Evolutionary conservation across 768 basidiomycete species (phyloP).

Genomic region (Leucocoprinus sp.): DNA sequence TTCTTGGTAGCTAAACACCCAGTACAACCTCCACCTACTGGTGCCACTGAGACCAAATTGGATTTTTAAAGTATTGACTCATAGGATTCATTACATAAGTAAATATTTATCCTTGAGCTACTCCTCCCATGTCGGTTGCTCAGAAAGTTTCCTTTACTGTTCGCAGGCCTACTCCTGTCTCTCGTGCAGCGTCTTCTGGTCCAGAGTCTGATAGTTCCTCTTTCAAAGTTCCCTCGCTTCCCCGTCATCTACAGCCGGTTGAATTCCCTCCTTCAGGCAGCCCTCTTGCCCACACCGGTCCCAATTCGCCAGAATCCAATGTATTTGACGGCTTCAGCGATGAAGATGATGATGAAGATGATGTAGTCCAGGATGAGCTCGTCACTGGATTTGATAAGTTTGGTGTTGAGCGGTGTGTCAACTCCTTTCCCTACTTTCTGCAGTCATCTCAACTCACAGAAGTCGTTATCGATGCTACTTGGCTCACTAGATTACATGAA

Average conservation of each 20-base stretch:
- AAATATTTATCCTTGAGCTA: background rate
- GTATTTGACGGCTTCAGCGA: constrained; percentile 41
- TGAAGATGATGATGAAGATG: constrained; percentile 50
- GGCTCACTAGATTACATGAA: constrained; percentile 32
- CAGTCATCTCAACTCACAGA: constrained; percentile 71
- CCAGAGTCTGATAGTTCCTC: constrained; percentile 47
- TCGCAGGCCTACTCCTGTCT: constrained; percentile 65
- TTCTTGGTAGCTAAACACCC: too few species aligned
- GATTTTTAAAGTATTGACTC: too few species aligned
- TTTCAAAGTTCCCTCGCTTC: constrained; percentile 56
- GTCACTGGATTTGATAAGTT: constrained; percentile 67
- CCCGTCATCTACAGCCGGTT: constrained; percentile 38
- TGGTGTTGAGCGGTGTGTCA: constrained; percentile 81
- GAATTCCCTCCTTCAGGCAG: constrained; percentile 40
- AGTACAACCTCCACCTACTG: background rate
- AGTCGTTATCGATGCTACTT: constrained; percentile 26
- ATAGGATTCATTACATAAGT: background rate
- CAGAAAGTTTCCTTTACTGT: constrained; percentile 76
- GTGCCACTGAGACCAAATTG: too few species aligned
- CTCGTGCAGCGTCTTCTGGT: constrained; percentile 54
- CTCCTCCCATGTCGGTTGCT: constrained; percentile 9
- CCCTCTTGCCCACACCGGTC: constrained; percentile 43
- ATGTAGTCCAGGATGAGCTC: constrained; percentile 51
- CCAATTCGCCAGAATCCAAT: constrained; percentile 15
- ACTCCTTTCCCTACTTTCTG: constrained; percentile 13